These are phyloP conservation scores for Blastocystis sp. DNA, from an alignment of 352 stramenopile genomes.

Conservation along the genomic window DNA sequence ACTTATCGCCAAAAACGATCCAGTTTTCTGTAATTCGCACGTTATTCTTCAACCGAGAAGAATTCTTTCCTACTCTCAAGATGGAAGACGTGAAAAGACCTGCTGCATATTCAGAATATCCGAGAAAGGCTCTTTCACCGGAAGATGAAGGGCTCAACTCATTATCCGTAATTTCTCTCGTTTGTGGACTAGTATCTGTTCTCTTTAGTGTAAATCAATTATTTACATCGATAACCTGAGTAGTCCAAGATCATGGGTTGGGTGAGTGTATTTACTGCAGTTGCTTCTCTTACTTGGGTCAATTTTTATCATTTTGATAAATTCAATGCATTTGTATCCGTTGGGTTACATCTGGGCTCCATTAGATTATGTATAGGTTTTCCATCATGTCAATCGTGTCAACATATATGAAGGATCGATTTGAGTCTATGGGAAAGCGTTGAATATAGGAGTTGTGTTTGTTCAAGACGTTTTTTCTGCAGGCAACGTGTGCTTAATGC, in stretches of 20 bases:
- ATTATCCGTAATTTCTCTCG: neutral
- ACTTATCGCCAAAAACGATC: too few relatives aligned
- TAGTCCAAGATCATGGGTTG: slow-evolving; percentile 11
- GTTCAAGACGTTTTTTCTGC: too few relatives aligned
- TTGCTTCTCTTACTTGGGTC: neutral
- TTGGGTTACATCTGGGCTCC: neutral
- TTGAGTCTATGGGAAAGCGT: neutral
- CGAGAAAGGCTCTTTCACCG: neutral
- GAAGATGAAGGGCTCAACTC: neutral
- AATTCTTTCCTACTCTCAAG: too few relatives aligned
- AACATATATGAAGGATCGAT: neutral
- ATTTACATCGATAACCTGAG: neutral
- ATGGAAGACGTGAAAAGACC: neutral
- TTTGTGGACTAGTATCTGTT: neutral
- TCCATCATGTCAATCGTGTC: slow-evolving; percentile 12
- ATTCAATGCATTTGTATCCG: neutral
- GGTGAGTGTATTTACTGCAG: neutral
- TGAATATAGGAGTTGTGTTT: neutral
- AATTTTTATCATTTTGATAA: neutral
- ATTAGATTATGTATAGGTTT: neutral
- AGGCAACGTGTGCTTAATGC: too few relatives aligned
- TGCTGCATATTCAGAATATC: neutral
- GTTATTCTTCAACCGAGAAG: too few relatives aligned
- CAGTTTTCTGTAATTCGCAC: too few relatives aligned
- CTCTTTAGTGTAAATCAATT: neutral